Percentiles rank a stretch among this genome's conserved stretches.
phyloP scores from a whole-genome alignment of 1,284 basidiomycete species.

The Phellopilus nigrolimitatus region DNA sequence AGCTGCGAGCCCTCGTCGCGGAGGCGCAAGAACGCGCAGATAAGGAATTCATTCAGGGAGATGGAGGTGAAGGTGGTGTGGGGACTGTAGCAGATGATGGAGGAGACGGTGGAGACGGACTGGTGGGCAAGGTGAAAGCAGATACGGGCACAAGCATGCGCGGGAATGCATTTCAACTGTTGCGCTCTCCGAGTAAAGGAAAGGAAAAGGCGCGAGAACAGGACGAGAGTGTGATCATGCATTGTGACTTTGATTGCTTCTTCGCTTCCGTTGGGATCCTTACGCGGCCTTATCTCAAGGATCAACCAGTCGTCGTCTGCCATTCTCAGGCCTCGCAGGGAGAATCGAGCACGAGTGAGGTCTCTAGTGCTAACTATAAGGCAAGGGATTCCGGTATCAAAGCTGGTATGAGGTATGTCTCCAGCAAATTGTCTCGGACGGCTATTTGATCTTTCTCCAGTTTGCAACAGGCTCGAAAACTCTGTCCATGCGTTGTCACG shows the following conservation, averaged over 20 bases:
- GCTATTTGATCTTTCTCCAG: slow-evolving; percentile 33
- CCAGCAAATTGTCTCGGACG: slow-evolving; percentile 1
- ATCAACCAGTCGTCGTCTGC: slow-evolving; percentile 91
- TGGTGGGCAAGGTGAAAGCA: slow-evolving; percentile 9
- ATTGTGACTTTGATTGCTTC: slow-evolving; percentile 97
- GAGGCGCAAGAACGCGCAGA: slow-evolving; percentile 75
- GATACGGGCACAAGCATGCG: slow-evolving; percentile 46
- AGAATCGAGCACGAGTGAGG: slow-evolving; percentile 81
- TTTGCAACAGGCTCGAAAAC: slow-evolving; percentile 76
- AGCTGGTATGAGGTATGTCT: slow-evolving; percentile 85
- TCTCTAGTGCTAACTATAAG: slow-evolving; percentile 93
- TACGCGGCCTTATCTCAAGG: slow-evolving; percentile 71
- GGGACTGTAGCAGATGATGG: slow-evolving; percentile 26
- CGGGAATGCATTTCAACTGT: slow-evolving; percentile 43
- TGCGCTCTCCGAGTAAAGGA: slow-evolving; percentile 42
- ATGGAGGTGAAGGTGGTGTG: slow-evolving; percentile 20
- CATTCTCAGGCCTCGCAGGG: slow-evolving; percentile 79
- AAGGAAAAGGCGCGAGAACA: slow-evolving; percentile 49
- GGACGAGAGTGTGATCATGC: slow-evolving; percentile 75
- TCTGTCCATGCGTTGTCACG: slow-evolving; percentile 72
- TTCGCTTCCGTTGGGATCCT: slow-evolving; percentile 90
- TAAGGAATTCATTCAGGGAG: slow-evolving; percentile 24
- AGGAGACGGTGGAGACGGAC: background rate
- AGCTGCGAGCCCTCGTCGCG: slow-evolving; percentile 77
- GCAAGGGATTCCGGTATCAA: slow-evolving; percentile 84